Conservation (phyloP, 257 asterid species). For the Solanum gandarillasii region DNA sequence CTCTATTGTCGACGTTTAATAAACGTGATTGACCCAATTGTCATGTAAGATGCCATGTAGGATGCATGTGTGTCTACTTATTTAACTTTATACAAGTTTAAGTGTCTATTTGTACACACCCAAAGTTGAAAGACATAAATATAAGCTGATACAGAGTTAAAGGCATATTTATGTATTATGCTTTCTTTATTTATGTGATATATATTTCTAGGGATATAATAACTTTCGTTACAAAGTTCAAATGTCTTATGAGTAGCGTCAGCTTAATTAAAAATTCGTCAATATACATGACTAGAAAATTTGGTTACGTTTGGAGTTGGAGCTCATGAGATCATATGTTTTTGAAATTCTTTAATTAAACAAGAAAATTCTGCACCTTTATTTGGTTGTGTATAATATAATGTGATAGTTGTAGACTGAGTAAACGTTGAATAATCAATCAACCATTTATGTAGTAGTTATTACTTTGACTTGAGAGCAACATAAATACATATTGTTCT, state of each 20-base stretch:
- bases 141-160: too few species aligned
- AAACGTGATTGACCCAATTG: too few species aligned
- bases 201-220: too few species aligned
- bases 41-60: too few species aligned
- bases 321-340: background rate
- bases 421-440: background rate
- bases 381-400: background rate
- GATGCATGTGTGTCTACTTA: too few species aligned
- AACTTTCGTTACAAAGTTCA: too few species aligned
- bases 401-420: background rate
- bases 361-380: background rate
- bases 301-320: background rate
- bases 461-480: background rate
- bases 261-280: background rate
- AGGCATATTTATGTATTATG: too few species aligned
- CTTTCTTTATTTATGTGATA: too few species aligned
- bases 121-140: too few species aligned
- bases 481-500: background rate
- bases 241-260: background rate
- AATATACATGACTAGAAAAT: background rate
- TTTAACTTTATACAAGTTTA: too few species aligned
- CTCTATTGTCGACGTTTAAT: too few species aligned
- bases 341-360: background rate
- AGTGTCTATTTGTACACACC: too few species aligned
- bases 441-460: background rate